Base-by-base conservation (phyloP, 1,284 basidiomycete species). In the Vanrija pseudolonga region DNA sequence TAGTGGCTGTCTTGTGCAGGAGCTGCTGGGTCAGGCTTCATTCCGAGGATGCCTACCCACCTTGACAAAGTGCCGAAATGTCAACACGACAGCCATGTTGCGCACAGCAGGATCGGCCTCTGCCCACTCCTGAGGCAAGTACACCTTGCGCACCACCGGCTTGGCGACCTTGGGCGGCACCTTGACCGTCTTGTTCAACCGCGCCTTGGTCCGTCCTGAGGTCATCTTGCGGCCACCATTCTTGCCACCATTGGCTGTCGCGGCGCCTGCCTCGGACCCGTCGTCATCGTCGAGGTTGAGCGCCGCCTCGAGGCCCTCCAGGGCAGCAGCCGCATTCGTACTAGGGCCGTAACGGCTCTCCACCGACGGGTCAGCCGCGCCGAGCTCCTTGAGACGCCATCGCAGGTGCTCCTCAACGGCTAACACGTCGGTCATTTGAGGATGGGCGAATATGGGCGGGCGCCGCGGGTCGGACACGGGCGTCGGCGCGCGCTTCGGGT, bases 391-490 rank as follows among this genome's bases (percentile, higher is more conserved):
- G 45, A 77, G 55, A 14, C 75, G 55, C 71, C 74, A 76, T 26
- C 75, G 63, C 11, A 77, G 55, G 44, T 77, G 72, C 57, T 77
- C 75, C 49, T 77, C 75, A 3, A 77, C 75, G 0, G 74, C 71
- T 17, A 77, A 55, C 15, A 77, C 72, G 55, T 77, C 75, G 0
- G 75, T 72, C 75, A 77, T 75, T 54, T 77, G 74, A 6, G 75
- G 75, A 63, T 76, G 75, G 2, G 69, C 66, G 52, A 74, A 73
- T 18, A 72, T 60, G 8, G 60, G 56, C 3, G 66, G 64, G 1
- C 59, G 55, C 0, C 28, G 18, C 38, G 37, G 36, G 41, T n/a
- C 47, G 0, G 28, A 32, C 9, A 47, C 45, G 11, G 59, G 45
- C 15, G 55, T 53, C 0, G 55, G 28, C 18, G 51, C 24, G 32